Evolutionary conservation across 352 stramenopile genomes (phyloP), one percentile per base, ranked within the genome.

Genomic region (Globisporangium megalacanthum): DNA sequence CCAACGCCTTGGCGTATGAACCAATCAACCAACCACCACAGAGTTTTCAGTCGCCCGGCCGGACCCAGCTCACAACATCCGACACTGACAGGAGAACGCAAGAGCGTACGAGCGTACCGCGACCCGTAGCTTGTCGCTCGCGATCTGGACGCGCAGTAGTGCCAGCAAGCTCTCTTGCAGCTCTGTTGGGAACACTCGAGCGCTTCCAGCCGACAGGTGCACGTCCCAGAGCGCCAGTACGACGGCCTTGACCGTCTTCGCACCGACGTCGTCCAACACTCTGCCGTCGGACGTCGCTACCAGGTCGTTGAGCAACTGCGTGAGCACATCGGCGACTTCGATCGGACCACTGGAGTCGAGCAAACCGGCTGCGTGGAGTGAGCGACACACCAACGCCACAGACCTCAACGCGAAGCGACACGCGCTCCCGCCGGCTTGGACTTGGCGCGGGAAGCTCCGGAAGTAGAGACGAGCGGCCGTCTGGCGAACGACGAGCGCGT

Each of bases 121-220:
- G 33, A 70, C 49, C 8, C 59, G 50, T 14, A 70, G 55, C 31
- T 66, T 60, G 20, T 66, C 45, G 22, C 64, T 52, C 19, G 49
- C 35, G 31, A 55, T n/a, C 0, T 49, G 47, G 17, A 46, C 14
- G 36, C 50, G 50, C 31, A 70, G 36, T 6, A 70, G 13, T 15
- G 59, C 36, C 10, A 61, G 36, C n/a, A 70, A 47, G 1, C 56
- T 25, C 31, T 45, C 25, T 5, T 49, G 53, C 7, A 66, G 9
- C 7, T 56, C 61, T 19, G 48, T 15, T 0, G 35, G 9, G 6
- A 25, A 15, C 13, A n/a, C 17, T 11, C n/a, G 19, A 7, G 22
- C 14, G 19, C n/a, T 49, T 48, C 52, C 39, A 41, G 22, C 19
- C 8, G n/a, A 22, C n/a, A 49, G 14, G 14, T 37, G 48, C 52